These are phyloP conservation scores for Fusarium napiforme DNA, from an alignment of 2,329 filamentous ascomycete species.

Conservation along the genomic window DNA sequence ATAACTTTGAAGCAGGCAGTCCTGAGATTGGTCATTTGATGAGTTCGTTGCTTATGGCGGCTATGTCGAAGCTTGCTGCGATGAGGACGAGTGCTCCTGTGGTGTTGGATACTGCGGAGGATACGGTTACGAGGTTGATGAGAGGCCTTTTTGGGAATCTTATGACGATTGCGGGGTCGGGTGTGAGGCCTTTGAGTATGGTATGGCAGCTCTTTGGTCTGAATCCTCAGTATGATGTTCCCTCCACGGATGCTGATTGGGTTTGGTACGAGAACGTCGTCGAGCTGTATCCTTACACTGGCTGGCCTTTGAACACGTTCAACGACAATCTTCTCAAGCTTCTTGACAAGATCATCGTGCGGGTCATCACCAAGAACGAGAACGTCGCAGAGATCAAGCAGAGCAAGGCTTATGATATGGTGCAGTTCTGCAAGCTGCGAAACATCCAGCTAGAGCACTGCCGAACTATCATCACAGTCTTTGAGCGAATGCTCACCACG, in stretches of 20 bases:
- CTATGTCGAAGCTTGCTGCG: slow-evolving; percentile 9
- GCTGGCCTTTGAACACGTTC: slow-evolving; percentile 13
- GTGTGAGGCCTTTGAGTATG: slow-evolving; percentile 15
- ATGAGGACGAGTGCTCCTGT: slow-evolving; percentile 10
- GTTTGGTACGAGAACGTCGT: slow-evolving; percentile 20
- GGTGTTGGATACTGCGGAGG: not conserved
- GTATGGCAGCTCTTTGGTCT: slow-evolving; percentile 15
- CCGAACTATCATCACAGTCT: not conserved
- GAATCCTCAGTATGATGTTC: slow-evolving; percentile 1
- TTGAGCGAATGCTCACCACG: slow-evolving; percentile 7
- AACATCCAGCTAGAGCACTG: slow-evolving; percentile 25
- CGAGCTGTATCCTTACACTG: slow-evolving; percentile 16
- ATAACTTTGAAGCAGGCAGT: not conserved
- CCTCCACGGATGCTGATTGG: not conserved
- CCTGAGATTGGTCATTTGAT: slow-evolving; percentile 15
- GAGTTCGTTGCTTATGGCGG: slow-evolving; percentile 19
- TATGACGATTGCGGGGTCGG: slow-evolving; percentile 15
- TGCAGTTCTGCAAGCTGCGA: slow-evolving; percentile 3
- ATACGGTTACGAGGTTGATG: slow-evolving; percentile 12
- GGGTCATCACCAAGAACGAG: slow-evolving; percentile 10
- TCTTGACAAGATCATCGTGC: slow-evolving; percentile 22
- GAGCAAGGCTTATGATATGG: not conserved
- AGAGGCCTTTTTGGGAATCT: slow-evolving; percentile 11
- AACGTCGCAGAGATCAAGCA: not conserved
- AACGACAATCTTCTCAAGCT: slow-evolving; percentile 1